Evolutionary conservation across 805 yeast genomes (phyloP), one percentile per base, ranked within the genome.

Genomic region (Cyberlindnera lachancei): DNA sequence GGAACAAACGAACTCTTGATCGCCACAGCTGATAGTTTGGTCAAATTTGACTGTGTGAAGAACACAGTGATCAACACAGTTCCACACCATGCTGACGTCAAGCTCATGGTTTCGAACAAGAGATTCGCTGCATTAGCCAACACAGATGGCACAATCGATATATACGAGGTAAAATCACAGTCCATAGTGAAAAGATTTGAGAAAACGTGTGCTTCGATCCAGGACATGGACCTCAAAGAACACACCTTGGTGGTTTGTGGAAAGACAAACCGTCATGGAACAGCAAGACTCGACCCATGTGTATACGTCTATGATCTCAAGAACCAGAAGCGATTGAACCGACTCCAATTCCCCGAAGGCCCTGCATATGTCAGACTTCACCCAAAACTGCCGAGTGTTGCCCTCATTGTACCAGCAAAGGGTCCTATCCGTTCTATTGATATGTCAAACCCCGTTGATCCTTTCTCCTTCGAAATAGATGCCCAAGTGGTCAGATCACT

Each of bases 361-460:
- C 96, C 97, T 1, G 68, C 82, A 8, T 82, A 71, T 51, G 92
- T 81, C 2, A 68, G 82, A 30, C 66, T 90, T 40, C 96, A 90
- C 58, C 96, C 97, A 6, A 80, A 82, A 38, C 52, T 87, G 30
- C 82, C 95, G 6, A 81, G 83, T 23, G 75, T 81, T 22, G 73
- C 86, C 27, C 54, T 86, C 5, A 75, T 84, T 7, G 80, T 85
- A 0, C 81, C 96, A 0, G 66, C 67, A 15, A 56, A 72, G 15
- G 97, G 97, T 13, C 90, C 86, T 38, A 62, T 92, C 36, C 95
- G 87, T 49, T 79, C 87, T 42, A 70, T 86, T 17, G 96, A 92
- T 55, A 70, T 83, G 46, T 75, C 73, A 38, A 84, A 85, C 53
- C 94, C 90, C n/a, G 63, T 79, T 9, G 70, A 66, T 32, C 71